phyloP scores from a whole-genome alignment of 768 basidiomycete genomes.

The Kwoniella heveanensis region DNA sequence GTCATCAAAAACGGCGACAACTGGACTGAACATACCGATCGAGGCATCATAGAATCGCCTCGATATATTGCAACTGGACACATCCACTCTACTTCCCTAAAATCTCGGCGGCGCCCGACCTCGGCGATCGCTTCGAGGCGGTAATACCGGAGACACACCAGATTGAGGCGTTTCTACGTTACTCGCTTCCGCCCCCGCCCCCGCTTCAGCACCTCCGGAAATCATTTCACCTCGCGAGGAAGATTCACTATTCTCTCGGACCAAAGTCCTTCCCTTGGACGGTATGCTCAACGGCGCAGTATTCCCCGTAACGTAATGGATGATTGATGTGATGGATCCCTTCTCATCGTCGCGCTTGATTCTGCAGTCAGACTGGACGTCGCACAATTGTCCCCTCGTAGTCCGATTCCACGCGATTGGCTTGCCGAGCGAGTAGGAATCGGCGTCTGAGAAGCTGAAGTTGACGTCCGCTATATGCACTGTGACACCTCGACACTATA shows the following conservation, averaged over 20 bases:
- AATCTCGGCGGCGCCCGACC: background rate
- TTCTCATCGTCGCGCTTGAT: background rate
- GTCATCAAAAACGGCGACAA: too few species aligned
- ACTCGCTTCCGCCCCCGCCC: background rate
- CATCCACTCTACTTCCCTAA: too few species aligned
- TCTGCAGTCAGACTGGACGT: background rate
- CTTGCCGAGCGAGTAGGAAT: background rate
- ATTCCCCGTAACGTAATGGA: background rate
- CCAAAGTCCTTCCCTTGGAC: background rate
- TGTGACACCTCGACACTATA: too few species aligned
- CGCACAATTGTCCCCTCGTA: background rate
- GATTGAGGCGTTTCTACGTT: too few species aligned
- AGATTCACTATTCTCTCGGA: background rate
- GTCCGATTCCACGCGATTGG: background rate
- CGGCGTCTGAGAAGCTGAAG: background rate
- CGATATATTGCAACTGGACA: too few species aligned
- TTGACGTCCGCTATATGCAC: too few species aligned
- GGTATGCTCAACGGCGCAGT: conserved; percentile 22
- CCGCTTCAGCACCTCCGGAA: too few species aligned
- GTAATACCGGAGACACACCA: background rate
- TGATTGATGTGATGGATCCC: conserved; percentile 2
- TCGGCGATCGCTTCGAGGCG: conserved; percentile 9
- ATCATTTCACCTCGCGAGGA: background rate
- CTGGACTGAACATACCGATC: too few species aligned
- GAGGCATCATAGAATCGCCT: too few species aligned